These are phyloP conservation scores for Sugiyamaella boreocaroliniensis DNA, from an alignment of 805 yeast species.

Conservation along the genomic window DNA sequence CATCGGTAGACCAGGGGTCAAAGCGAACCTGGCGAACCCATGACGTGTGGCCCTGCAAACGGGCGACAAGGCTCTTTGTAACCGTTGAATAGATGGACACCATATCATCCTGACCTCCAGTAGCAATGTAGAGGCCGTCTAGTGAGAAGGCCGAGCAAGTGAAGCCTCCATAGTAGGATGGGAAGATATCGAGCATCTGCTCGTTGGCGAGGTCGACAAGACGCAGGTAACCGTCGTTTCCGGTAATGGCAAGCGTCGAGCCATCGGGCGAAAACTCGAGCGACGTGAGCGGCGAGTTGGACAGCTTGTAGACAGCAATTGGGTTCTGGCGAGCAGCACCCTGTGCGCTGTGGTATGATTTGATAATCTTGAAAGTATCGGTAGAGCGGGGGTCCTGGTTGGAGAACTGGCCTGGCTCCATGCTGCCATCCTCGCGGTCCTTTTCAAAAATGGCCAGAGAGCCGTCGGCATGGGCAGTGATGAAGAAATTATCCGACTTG, in stretches of 20 bases:
- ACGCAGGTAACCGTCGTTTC: slow-evolving; percentile 60
- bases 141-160: slow-evolving; percentile 47
- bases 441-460: slow-evolving; percentile 47
- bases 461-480: slow-evolving; percentile 61
- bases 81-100: slow-evolving; percentile 39
- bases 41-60: slow-evolving; percentile 46
- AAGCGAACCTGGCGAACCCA: slow-evolving; percentile 45
- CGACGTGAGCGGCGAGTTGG: slow-evolving; percentile 51
- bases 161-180: slow-evolving; percentile 63
- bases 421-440: slow-evolving; percentile 40
- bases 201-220: slow-evolving; percentile 46
- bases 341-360: slow-evolving; percentile 7
- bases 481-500: slow-evolving; percentile 37
- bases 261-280: slow-evolving; percentile 38
- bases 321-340: slow-evolving; percentile 33
- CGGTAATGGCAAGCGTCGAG: slow-evolving; percentile 31
- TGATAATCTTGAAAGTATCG: slow-evolving; percentile 17
- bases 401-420: slow-evolving; percentile 12
- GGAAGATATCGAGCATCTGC: slow-evolving; percentile 44
- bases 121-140: slow-evolving; percentile 41
- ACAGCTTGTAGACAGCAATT: slow-evolving; percentile 57
- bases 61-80: slow-evolving; percentile 27
- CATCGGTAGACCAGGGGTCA: slow-evolving; percentile 36
- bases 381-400: slow-evolving; percentile 19
- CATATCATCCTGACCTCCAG: slow-evolving; percentile 53